These are phyloP conservation scores for Debaryomyces sp. DNA, from an alignment of 1,139 yeast genomes.

Conservation along the genomic window DNA sequence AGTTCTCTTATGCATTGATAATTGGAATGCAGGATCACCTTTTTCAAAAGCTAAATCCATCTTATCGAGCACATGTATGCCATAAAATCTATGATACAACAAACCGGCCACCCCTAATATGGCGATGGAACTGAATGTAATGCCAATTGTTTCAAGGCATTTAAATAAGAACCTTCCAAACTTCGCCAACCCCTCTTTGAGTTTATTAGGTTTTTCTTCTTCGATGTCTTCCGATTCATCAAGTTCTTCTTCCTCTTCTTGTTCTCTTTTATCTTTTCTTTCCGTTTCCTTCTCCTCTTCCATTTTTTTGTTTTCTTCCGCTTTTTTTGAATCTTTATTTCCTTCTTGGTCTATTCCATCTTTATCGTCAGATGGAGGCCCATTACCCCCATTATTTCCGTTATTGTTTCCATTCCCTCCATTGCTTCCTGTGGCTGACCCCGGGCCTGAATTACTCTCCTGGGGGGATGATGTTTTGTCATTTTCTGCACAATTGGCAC, in stretches of 20 bases:
- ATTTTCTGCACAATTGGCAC: constrained; percentile 25
- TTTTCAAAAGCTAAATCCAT: constrained; percentile 68
- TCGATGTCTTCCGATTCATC: constrained; percentile 16
- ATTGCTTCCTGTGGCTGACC: neutral
- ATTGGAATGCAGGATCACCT: constrained; percentile 68
- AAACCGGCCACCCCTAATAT: constrained; percentile 75
- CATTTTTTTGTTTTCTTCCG: constrained; percentile 17
- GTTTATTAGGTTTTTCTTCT: constrained; percentile 15
- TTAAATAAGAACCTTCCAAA: constrained; percentile 42
- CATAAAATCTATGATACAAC: constrained; percentile 66
- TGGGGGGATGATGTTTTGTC: neutral
- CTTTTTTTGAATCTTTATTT: constrained; percentile 20
- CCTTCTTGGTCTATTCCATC: constrained; percentile 22
- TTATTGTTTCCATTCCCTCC: constrained; percentile 9
- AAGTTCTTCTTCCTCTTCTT: constrained; percentile 16
- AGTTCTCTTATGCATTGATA: constrained; percentile 53
- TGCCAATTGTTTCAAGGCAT: constrained; percentile 71
- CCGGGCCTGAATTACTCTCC: neutral
- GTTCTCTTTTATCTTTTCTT: constrained; percentile 8
- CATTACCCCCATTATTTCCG: constrained; percentile 14
- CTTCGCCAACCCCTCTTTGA: constrained; percentile 14
- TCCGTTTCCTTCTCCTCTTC: constrained; percentile 11
- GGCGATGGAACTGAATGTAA: constrained; percentile 72
- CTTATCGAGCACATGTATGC: constrained; percentile 60
- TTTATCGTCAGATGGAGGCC: neutral